Conservation (phyloP, 2,329 filamentous ascomycete species). For the Monosporascus sp. region DNA sequence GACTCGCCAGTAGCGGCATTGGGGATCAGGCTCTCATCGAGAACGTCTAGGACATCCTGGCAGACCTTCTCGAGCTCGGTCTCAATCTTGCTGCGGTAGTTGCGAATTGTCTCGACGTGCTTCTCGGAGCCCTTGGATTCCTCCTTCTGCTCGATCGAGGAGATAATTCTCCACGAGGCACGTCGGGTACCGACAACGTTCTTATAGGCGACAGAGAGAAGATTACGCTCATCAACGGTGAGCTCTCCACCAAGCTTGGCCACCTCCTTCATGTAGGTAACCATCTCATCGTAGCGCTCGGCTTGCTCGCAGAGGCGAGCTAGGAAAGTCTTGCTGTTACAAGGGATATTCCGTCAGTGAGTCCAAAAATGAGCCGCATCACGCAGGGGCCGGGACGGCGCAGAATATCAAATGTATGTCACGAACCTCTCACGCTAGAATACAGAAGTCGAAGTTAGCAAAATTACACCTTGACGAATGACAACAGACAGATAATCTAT, state of each 20-base stretch:
- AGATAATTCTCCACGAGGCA: slow-evolving; percentile 99
- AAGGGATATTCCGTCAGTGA: slow-evolving; percentile 10
- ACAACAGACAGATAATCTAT: slow-evolving; percentile 11
- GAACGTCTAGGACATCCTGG: slow-evolving; percentile 93
- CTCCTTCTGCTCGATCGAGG: slow-evolving; percentile 99
- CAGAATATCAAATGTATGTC: slow-evolving; percentile 8
- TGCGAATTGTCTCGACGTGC: slow-evolving; percentile 89
- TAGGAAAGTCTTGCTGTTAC: slow-evolving; percentile 93
- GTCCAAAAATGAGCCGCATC: slow-evolving; percentile 9
- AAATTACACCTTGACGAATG: slow-evolving; percentile 4
- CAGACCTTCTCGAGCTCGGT: slow-evolving; percentile 95
- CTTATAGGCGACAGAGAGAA: slow-evolving; percentile 99
- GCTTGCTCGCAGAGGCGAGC: slow-evolving; percentile 99
- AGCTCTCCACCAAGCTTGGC: slow-evolving; percentile 80
- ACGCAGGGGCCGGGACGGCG: slow-evolving; percentile 2
- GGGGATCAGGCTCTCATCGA: slow-evolving; percentile 89
- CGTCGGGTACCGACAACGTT: slow-evolving; percentile 97
- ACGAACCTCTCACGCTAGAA: slow-evolving; percentile 65
- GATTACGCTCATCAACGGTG: slow-evolving; percentile 95
- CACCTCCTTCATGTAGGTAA: slow-evolving; percentile 99
- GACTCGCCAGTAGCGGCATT: slow-evolving; percentile 95
- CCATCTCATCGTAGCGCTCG: slow-evolving; percentile 99
- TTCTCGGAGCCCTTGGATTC: slow-evolving; percentile 97
- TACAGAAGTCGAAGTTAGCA: slow-evolving; percentile 24
- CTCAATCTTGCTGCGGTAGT: slow-evolving; percentile 99